Base-by-base conservation (phyloP, 495 filamentous ascomycete species). In the Neurospora sp. region DNA sequence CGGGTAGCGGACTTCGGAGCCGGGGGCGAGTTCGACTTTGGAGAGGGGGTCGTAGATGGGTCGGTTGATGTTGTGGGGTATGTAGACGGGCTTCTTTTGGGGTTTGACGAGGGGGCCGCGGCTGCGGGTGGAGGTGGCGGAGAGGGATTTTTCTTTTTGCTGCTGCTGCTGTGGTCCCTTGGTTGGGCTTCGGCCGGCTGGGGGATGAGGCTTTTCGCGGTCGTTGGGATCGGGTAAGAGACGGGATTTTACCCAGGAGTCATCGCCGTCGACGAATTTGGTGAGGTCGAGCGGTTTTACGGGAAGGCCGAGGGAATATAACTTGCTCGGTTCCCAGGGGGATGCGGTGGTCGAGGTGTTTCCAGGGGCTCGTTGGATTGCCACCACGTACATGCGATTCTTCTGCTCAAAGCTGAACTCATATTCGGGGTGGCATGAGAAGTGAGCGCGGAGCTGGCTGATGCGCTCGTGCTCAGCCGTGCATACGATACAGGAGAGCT, bases 31-130 rank as follows among this genome's bases (percentile, higher is more conserved):
- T 6, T 78, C 73, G 27, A 80, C 82, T 73, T 87, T 88, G 76
- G 83, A 84, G 18, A 86, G 79, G 1, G 84, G 82, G 75, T 88
- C 82, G 72, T 82, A 88, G 42, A 88, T 83, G 16, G 83, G 84
- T 41, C 86, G 84, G 20, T 84, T 82, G 35, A 82, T 85, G 39
- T 83, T 76, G 11, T 16, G 23, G 23, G 87, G 87, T 46, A 88
- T 83, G 12, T 81, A 54, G 20, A 85, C 78, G 54, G 54, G 54
- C 18, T 66, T 66, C 54, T 66, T 66, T 72, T 76, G 38, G 10
- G 73, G 72, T 23, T 74, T 75, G 42, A 69, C 37, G 35, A 1
- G 6, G 31, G 31, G 11, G 54, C 12, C 54, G 14, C 23, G 23
- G 54, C 54, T 8, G 37, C 31, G 62, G 41, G 69, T 76, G 75